Evolutionary conservation across 2,329 filamentous ascomycete species (phyloP).

Genomic region (Diplocarpon mali): DNA sequence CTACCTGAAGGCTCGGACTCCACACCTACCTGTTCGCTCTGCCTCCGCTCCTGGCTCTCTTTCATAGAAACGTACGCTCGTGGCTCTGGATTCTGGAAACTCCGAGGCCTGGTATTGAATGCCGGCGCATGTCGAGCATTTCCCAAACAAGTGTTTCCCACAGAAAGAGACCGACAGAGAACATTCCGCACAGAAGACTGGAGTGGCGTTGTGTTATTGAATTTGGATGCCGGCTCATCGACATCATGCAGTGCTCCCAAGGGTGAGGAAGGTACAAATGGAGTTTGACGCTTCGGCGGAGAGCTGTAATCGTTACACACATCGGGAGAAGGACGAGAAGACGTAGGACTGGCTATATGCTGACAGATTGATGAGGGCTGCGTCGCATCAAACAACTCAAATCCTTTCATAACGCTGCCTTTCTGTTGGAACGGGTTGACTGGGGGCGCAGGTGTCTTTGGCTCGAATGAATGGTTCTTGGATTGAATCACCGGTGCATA

Average conservation of each 20-base stretch:
- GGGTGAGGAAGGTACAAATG: conserved; percentile 15
- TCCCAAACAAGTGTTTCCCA: neutral
- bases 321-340: conserved; percentile 25
- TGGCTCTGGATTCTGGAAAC: conserved; percentile 10
- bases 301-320: conserved; percentile 18
- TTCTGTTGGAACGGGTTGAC: conserved; percentile 25
- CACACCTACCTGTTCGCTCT: conserved; percentile 1
- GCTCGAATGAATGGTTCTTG: conserved; percentile 11
- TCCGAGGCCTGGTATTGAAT: conserved; percentile 9
- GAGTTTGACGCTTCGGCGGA: conserved; percentile 10
- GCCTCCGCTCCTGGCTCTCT: conserved; percentile 23
- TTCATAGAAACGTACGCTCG: conserved; percentile 22
- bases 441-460: conserved; percentile 23
- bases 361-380: conserved; percentile 23
- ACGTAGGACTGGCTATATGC: conserved; percentile 18
- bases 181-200: conserved; percentile 12
- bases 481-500: conserved; percentile 2
- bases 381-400: conserved; percentile 25
- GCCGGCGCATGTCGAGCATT: conserved; percentile 6
- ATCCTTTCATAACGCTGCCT: conserved; percentile 22
- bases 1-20: conserved; percentile 10
- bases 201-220: conserved; percentile 7
- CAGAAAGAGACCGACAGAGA: conserved; percentile 8
- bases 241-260: conserved; percentile 5
- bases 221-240: neutral